Conservation (phyloP, 2,329 filamentous ascomycete species). For the Hortaea werneckii region DNA sequence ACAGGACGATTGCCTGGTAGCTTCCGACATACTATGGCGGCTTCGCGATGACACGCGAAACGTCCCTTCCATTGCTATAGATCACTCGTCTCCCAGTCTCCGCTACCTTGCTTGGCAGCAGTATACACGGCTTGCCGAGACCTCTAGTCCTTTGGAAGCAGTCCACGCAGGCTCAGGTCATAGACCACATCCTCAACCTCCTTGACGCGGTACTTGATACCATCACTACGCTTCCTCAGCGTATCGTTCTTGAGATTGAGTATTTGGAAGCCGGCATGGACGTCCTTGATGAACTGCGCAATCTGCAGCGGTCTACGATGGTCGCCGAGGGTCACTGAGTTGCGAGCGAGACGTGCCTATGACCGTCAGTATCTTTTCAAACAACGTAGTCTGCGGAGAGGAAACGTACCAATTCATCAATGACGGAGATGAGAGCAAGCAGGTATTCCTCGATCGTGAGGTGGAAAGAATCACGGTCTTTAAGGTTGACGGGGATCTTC, state of each 20-base stretch:
- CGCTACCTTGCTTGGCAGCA: neutral
- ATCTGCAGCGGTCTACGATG: constrained; percentile 78
- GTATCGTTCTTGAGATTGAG: constrained; percentile 96
- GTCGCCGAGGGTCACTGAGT: constrained; percentile 86
- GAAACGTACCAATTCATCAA: constrained; percentile 64
- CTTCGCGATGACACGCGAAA: too few relatives aligned
- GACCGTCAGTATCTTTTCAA: neutral
- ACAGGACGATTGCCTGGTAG: too few relatives aligned
- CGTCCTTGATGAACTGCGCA: constrained; percentile 83
- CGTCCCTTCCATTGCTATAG: too few relatives aligned
- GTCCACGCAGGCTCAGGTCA: constrained; percentile 76
- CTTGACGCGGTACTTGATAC: constrained; percentile 95
- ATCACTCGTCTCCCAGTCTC: too few relatives aligned
- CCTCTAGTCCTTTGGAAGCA: constrained; percentile 31
- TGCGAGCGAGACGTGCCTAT: constrained; percentile 74
- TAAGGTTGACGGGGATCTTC: constrained; percentile 80
- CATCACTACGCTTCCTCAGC: constrained; percentile 76
- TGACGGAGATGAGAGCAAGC: constrained; percentile 72
- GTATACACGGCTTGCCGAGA: neutral
- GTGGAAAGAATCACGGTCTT: constrained; percentile 83
- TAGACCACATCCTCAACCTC: constrained; percentile 98
- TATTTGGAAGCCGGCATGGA: constrained; percentile 93
- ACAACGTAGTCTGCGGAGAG: neutral
- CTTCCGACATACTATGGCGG: too few relatives aligned
- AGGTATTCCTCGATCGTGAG: constrained; percentile 96